phyloP scores from a whole-genome alignment of 306 rosid genomes.

The Dalbergia cochinchinensis region DNA sequence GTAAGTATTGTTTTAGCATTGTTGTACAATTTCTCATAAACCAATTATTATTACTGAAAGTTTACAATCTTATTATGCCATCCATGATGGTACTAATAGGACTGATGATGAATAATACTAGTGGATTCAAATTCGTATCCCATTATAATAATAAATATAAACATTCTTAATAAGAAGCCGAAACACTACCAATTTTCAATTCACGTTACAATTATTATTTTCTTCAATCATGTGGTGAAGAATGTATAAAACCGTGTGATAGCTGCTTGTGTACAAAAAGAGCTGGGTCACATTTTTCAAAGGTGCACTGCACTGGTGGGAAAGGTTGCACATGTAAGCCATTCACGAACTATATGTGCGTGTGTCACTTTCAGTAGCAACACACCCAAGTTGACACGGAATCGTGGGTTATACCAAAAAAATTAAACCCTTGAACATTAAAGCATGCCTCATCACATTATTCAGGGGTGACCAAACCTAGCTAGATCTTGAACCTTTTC shows the following conservation, averaged over 20 bases:
- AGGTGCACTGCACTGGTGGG: constrained; percentile 38
- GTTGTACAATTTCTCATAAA: too few species aligned
- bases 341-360: constrained; percentile 19
- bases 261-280: not conserved
- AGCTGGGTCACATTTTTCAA: not conserved
- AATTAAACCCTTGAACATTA: not conserved
- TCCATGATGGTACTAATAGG: not conserved
- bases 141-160: constrained; percentile 24
- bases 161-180: not conserved
- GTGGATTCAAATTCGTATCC: constrained; percentile 46
- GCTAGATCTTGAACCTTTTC: constrained; percentile 44
- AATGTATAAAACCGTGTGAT: constrained; percentile 2
- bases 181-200: not conserved
- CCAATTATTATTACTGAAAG: too few species aligned
- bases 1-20: too few species aligned
- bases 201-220: not conserved
- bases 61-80: constrained; percentile 16
- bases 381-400: constrained; percentile 59
- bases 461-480: constrained; percentile 39
- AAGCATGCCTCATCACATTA: constrained; percentile 19
- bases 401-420: constrained; percentile 31
- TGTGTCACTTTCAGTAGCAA: constrained; percentile 38
- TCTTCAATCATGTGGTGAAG: not conserved
- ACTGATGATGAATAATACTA: constrained; percentile 35
- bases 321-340: constrained; percentile 44